Percentiles rank a stretch among this genome's conserved stretches.
Conservation (phyloP, 2,329 filamentous ascomycete genomes). For the Penicillium psychrosexuale region DNA sequence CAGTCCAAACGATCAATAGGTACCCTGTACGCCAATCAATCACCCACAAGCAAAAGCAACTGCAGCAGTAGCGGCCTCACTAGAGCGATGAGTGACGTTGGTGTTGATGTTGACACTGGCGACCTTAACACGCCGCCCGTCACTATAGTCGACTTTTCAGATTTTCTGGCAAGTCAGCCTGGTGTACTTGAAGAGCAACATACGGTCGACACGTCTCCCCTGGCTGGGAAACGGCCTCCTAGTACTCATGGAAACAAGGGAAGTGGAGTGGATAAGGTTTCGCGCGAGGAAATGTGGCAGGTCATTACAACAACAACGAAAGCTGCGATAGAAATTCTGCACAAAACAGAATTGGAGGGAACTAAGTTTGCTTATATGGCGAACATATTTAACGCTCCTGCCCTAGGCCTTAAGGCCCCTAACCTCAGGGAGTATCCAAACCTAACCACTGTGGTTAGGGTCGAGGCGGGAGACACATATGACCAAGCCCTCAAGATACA, state of each 20-base stretch:
- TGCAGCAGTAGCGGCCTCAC: not conserved
- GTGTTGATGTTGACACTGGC: not conserved
- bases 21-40: not conserved
- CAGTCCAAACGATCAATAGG: not conserved
- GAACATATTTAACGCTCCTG: constrained; percentile 10
- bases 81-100: not conserved
- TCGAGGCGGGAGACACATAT: constrained; percentile 58
- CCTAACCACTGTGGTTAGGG: constrained; percentile 41
- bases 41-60: not conserved
- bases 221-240: not conserved
- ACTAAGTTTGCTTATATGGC: not conserved
- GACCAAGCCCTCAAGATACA: constrained; percentile 52
- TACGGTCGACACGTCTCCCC: not conserved
- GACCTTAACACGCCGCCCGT: not conserved
- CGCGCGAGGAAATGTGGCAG: rapidly evolving
- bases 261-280: not conserved
- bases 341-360: not conserved
- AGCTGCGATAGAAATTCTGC: not conserved
- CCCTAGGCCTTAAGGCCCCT: constrained; percentile 29
- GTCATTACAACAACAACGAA: not conserved
- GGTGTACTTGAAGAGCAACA: not conserved
- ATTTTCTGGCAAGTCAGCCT: not conserved
- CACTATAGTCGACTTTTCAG: not conserved
- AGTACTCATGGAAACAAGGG: too few relatives aligned
- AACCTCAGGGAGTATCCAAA: constrained; percentile 2